phyloP scores from a whole-genome alignment of 768 basidiomycete species.

The Russula sp. region DNA sequence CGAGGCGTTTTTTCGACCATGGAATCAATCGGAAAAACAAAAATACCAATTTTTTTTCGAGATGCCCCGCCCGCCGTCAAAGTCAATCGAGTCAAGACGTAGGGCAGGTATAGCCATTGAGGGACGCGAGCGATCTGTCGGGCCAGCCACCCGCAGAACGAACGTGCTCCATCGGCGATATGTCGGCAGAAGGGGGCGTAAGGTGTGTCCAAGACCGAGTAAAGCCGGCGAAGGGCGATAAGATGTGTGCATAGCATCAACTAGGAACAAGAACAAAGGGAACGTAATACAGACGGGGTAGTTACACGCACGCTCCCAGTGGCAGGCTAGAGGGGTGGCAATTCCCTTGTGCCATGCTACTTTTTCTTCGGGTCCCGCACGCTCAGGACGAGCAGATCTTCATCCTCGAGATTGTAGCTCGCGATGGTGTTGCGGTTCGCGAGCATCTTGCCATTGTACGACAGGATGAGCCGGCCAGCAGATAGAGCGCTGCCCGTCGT shows the following conservation, averaged over 20 bases:
- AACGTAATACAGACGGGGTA: neutral
- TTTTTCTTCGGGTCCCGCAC: slow-evolving; percentile 75
- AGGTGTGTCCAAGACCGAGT: too few species aligned
- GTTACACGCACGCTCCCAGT: neutral
- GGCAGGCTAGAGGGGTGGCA: neutral
- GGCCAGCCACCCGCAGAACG: neutral
- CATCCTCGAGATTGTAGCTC: slow-evolving; percentile 85
- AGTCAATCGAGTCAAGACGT: neutral
- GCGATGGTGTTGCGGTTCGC: slow-evolving; percentile 84
- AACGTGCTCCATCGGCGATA: neutral
- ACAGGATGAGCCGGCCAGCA: slow-evolving; percentile 73
- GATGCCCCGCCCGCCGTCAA: neutral
- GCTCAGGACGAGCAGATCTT: slow-evolving; percentile 73
- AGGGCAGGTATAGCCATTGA: neutral
- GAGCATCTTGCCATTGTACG: slow-evolving; percentile 78
- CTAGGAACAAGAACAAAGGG: neutral
- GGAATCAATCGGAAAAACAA: neutral
- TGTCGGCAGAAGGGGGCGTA: neutral
- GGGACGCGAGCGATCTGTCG: neutral
- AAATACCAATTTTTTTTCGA: neutral
- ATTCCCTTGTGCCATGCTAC: slow-evolving; percentile 21
- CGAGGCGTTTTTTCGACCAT: too few species aligned
- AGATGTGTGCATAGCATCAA: slow-evolving; percentile 6
- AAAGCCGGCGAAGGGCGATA: neutral
- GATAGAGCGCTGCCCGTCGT: slow-evolving; percentile 74